Evolutionary conservation across 805 yeast species (phyloP), one percentile per base, ranked within the genome.

Genomic region (Lipomyces yamanashiensis): DNA sequence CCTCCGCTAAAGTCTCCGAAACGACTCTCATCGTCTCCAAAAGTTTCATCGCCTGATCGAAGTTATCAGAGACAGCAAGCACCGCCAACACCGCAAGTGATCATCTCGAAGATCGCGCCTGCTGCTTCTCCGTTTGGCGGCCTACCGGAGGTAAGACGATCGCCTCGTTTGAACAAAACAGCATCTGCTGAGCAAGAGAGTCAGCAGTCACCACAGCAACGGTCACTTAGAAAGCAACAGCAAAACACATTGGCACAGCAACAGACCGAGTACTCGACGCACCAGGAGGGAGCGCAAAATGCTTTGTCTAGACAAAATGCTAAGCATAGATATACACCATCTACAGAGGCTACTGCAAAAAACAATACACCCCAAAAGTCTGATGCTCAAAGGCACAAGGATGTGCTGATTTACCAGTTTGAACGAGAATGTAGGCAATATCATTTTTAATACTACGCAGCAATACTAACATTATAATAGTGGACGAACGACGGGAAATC

Each of bases 401-500:
- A 28, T 3, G 28, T 3, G 28, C 28, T 28, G 28, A 28, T 28
- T 28, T 5, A 28, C 5, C 28, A 28, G 28, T 3, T 28, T 28
- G 28, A 28, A 5, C 28, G 28, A 28, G 28, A 28, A 28, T 28
- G 28, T 28, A 28, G 2, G 28, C 28, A 28, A 28, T 28, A 28
- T 28, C 28, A 28, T 28, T 28, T 28, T 2, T 37, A 36, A 36
- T n/a, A 2, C 54, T 33, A 28, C 28, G 5, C 28, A 28, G 28
- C 28, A 5, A 10, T 47, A 17, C 48, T 43, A 19, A 52, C 19
- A 6, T 13, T 28, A n/a, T 2, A 15, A 9, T 48, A 63, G 67
- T 63, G 2, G 36, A 39, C 28, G 51, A 55, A 37, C 53, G 67
- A 13, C 59, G 62, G 17, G 64, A 58, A 33, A 43, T 21, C 5